phyloP scores from a whole-genome alignment of 2,329 filamentous ascomycete species.

The Penicillium sp. region DNA sequence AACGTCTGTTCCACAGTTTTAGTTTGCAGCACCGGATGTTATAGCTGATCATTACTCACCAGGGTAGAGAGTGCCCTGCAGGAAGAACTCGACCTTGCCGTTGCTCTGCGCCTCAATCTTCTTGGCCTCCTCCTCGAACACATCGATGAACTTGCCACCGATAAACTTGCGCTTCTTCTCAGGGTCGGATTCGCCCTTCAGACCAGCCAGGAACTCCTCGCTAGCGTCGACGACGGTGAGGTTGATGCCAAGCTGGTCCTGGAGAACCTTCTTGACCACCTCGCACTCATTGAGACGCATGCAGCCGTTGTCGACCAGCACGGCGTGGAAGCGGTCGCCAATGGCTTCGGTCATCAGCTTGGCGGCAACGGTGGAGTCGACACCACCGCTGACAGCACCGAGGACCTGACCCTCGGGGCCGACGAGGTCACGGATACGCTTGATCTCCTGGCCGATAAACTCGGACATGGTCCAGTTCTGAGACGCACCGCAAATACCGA shows the following conservation, averaged over 20 bases:
- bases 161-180: conserved; percentile 92
- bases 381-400: conserved; percentile 74
- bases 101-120: conserved; percentile 33
- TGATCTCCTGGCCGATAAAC: conserved; percentile 76
- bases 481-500: conserved; percentile 72
- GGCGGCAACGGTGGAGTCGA: conserved; percentile 76
- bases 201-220: conserved; percentile 68
- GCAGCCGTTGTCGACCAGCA: conserved; percentile 79
- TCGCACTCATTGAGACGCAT: conserved; percentile 82
- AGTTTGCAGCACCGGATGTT: not conserved
- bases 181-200: conserved; percentile 72
- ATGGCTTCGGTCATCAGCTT: conserved; percentile 78
- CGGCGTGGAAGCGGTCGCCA: conserved; percentile 75
- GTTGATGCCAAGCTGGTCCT: conserved; percentile 79
- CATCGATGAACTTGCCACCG: conserved; percentile 72
- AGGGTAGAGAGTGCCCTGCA: conserved; percentile 81
- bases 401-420: conserved; percentile 79
- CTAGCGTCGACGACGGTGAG: conserved; percentile 79
- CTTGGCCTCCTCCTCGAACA: conserved; percentile 70
- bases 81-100: conserved; percentile 71
- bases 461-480: conserved; percentile 81
- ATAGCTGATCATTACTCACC: conserved; percentile 46
- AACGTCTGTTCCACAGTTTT: not conserved
- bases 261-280: conserved; percentile 73
- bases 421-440: conserved; percentile 73